These are phyloP conservation scores for Malus orientalis DNA, from an alignment of 306 rosid genomes.

Conservation along the genomic window DNA sequence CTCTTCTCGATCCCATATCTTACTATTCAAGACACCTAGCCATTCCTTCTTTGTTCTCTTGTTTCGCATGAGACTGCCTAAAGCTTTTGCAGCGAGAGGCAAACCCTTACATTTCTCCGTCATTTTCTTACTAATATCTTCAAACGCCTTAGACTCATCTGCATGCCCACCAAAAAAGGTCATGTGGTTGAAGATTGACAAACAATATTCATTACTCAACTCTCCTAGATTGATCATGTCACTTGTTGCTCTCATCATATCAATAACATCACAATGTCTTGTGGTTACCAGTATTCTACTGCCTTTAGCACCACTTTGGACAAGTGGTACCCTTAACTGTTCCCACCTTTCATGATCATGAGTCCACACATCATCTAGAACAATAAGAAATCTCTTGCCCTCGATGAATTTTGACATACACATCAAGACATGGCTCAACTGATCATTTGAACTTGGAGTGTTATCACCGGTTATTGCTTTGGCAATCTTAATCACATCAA, in stretches of 20 bases:
- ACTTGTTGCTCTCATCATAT: background rate
- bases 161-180: background rate
- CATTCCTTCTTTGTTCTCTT: background rate
- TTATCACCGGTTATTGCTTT: background rate
- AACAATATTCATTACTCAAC: background rate
- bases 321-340: background rate
- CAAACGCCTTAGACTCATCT: background rate
- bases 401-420: background rate
- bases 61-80: slow-evolving; percentile 1
- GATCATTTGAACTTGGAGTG: background rate
- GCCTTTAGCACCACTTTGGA: background rate
- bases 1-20: background rate
- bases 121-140: background rate
- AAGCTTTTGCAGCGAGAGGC: background rate
- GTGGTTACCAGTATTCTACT: slow-evolving; percentile 12
- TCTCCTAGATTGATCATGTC: background rate
- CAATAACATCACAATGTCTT: background rate
- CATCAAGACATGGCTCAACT: background rate
- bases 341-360: background rate
- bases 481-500: background rate
- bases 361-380: slow-evolving; percentile 17
- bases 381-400: background rate
- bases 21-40: background rate
- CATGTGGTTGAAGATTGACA: background rate
- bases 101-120: background rate